A percentile compares a stretch with the other conserved stretches of the same genome.
These are phyloP conservation scores for Epichloe typhina DNA, from an alignment of 2,329 filamentous ascomycete species.

Conservation along the genomic window DNA sequence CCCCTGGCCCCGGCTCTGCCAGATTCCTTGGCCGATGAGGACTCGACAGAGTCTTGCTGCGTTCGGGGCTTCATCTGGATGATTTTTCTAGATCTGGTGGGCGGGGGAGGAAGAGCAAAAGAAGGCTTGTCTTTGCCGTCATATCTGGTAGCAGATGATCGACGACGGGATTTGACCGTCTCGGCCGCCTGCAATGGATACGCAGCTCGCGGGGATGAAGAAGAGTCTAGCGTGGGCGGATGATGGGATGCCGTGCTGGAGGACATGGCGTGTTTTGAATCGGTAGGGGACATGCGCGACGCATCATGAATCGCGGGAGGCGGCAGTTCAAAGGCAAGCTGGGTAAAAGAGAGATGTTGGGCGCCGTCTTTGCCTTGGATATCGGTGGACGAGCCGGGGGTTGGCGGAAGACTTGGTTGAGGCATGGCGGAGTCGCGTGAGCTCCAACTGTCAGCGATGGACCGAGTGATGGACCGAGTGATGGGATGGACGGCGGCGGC, in stretches of 20 bases:
- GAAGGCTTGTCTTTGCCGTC: slow-evolving; percentile 37
- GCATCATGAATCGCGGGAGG: slow-evolving; percentile 54
- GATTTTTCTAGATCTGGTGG: slow-evolving; percentile 90
- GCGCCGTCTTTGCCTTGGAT: slow-evolving; percentile 59
- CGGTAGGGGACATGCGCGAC: slow-evolving; percentile 24
- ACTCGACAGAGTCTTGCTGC: slow-evolving; percentile 23
- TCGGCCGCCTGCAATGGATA: slow-evolving; percentile 37
- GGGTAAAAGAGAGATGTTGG: slow-evolving; percentile 45
- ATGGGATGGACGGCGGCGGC: neutral
- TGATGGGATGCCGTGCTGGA: slow-evolving; percentile 5
- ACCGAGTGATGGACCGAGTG: too few species aligned
- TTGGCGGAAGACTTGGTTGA: slow-evolving; percentile 42
- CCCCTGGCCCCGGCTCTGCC: slow-evolving; percentile 12
- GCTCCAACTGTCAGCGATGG: neutral
- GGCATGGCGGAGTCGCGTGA: slow-evolving; percentile 16
- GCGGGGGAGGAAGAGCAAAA: slow-evolving; percentile 80
- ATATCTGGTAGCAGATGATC: slow-evolving; percentile 32
- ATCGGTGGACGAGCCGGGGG: slow-evolving; percentile 68
- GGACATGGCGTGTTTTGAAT: slow-evolving; percentile 19
- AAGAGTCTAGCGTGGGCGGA: slow-evolving; percentile 9
- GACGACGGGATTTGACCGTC: slow-evolving; percentile 39
- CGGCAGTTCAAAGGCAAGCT: slow-evolving; percentile 61
- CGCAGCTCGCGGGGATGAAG: slow-evolving; percentile 11
- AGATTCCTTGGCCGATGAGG: slow-evolving; percentile 13
- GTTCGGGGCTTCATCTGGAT: slow-evolving; percentile 83